These are phyloP conservation scores for Turritis glabra DNA, from an alignment of 345 rosid genomes.

Conservation along the genomic window DNA sequence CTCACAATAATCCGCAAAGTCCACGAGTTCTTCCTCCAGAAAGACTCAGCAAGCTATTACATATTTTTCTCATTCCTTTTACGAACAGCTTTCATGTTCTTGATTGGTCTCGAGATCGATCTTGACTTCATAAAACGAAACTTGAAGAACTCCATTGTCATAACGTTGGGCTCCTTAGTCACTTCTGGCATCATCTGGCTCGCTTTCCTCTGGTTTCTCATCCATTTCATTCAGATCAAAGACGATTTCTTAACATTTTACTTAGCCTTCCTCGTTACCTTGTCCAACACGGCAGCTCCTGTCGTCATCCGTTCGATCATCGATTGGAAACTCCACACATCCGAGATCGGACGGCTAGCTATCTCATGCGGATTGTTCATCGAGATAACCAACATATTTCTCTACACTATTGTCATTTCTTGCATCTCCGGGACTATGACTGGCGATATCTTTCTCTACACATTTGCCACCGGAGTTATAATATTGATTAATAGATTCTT, in stretches of 20 bases:
- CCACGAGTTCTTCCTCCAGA: conserved; percentile 51
- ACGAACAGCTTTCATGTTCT: conserved; percentile 71
- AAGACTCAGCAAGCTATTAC: conserved; percentile 58
- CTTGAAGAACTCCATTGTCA: conserved; percentile 44
- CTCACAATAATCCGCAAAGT: conserved; percentile 51
- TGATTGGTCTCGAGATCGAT: conserved; percentile 74
- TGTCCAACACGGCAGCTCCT: conserved; percentile 74
- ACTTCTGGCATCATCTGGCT: conserved; percentile 46
- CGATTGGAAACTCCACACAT: conserved; percentile 68
- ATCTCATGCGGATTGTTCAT: conserved; percentile 54
- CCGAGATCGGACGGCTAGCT: conserved; percentile 69
- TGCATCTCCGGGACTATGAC: conserved; percentile 32
- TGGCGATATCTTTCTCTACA: conserved; percentile 32
- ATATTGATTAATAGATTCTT: conserved; percentile 52
- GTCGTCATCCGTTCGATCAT: conserved; percentile 60
- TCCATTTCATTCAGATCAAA: conserved; percentile 28
- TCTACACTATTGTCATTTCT: conserved; percentile 32
- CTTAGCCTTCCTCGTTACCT: conserved; percentile 41
- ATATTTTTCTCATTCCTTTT: conserved; percentile 48
- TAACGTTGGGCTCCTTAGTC: conserved; percentile 51
- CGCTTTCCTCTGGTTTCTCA: conserved; percentile 42
- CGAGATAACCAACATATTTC: conserved; percentile 52
- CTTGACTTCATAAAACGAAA: conserved; percentile 54
- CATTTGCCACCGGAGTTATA: conserved; percentile 35
- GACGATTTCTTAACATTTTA: conserved; percentile 21